These are phyloP conservation scores for Candida maris DNA, from an alignment of 805 yeast species.

Conservation along the genomic window DNA sequence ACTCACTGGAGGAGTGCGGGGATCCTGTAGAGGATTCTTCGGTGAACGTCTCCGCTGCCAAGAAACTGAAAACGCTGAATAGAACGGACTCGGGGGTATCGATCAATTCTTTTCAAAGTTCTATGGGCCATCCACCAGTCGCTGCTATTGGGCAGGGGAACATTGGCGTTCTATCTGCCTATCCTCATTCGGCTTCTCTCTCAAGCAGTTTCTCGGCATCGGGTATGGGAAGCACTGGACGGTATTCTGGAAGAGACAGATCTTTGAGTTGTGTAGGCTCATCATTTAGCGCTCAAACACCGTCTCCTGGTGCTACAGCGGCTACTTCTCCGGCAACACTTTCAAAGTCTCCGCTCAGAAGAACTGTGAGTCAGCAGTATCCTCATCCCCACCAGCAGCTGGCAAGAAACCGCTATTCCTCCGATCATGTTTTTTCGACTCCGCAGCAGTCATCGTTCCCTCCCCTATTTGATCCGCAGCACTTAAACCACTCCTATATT, in stretches of 20 bases:
- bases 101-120: slow-evolving; percentile 20
- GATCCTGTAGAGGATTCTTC: slow-evolving; percentile 23
- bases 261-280: slow-evolving; percentile 15
- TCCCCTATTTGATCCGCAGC: slow-evolving; percentile 16
- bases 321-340: slow-evolving; percentile 2
- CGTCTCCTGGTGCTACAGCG: slow-evolving; percentile 3
- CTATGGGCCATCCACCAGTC: slow-evolving; percentile 19
- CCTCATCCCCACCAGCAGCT: slow-evolving; percentile 1
- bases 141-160: slow-evolving; percentile 2
- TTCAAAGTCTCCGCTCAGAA: slow-evolving; percentile 9
- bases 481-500: slow-evolving; percentile 6
- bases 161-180: slow-evolving; percentile 6
- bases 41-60: slow-evolving; percentile 25
- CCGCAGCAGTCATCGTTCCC: slow-evolving; percentile 3
- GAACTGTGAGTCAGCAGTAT: slow-evolving; percentile 5
- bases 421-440: background rate
- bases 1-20: slow-evolving; percentile 8
- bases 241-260: slow-evolving; percentile 12
- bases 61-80: slow-evolving; percentile 25
- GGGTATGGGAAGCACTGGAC: slow-evolving; percentile 4
- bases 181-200: slow-evolving; percentile 8
- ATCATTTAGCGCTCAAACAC: slow-evolving; percentile 1
- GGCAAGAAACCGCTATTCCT: background rate
- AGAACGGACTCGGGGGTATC: slow-evolving; percentile 30
- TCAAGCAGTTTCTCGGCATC: background rate